phyloP scores from a whole-genome alignment of 2,329 filamentous ascomycete genomes.

The Lasiodiplodia citricola region DNA sequence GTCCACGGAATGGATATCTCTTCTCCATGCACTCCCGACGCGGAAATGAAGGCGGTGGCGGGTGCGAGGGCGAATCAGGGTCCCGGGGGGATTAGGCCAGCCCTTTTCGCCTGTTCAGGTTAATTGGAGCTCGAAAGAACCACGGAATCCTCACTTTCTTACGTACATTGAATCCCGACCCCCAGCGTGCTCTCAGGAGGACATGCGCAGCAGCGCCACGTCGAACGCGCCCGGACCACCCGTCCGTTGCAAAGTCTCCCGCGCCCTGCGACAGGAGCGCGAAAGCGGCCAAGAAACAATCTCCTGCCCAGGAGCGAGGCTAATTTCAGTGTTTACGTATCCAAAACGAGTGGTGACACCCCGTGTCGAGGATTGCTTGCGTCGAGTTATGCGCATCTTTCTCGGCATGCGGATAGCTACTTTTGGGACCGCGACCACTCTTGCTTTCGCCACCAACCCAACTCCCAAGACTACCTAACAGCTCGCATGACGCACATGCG shows the following conservation, averaged over 20 bases:
- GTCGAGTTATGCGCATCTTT: constrained; percentile 5
- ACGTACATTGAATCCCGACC: constrained; percentile 6
- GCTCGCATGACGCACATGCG: not conserved
- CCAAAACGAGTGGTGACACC: constrained; percentile 1
- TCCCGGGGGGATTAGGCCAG: constrained; percentile 14
- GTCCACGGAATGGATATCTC: constrained; percentile 8
- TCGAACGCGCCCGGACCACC: not conserved
- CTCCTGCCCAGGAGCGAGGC: not conserved
- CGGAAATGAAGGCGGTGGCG: constrained; percentile 5
- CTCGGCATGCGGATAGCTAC: constrained; percentile 10
- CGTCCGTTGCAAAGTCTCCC: not conserved
- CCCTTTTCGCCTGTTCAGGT: not conserved
- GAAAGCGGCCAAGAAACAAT: constrained; percentile 13
- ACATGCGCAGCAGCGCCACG: not conserved
- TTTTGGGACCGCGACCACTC: constrained; percentile 1
- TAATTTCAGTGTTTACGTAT: constrained; percentile 6
- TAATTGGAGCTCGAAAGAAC: constrained; percentile 9
- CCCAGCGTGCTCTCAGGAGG: constrained; percentile 3
- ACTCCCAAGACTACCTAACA: not conserved
- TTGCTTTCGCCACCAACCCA: constrained; percentile 11
- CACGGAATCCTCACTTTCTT: constrained; percentile 11
- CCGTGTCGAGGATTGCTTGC: constrained; percentile 9
- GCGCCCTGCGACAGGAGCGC: not conserved
- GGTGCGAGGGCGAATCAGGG: constrained; percentile 5
- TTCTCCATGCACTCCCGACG: constrained; percentile 5